Conservation (phyloP, 805 yeast genomes). For the Kodamaea neixiangensis region DNA sequence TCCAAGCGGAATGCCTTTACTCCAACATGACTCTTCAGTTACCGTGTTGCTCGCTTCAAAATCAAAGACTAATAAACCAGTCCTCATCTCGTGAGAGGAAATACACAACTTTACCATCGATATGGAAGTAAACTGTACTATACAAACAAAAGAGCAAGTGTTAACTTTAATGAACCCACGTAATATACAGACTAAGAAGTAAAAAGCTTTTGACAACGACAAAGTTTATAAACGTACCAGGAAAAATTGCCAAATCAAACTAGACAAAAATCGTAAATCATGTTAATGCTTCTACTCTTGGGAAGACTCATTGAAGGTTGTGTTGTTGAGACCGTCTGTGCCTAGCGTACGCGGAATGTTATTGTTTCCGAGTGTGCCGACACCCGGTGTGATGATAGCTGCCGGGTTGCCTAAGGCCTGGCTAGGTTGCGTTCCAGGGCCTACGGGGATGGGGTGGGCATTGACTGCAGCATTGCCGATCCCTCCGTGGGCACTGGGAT, state of each 20-base stretch:
- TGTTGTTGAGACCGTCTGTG: background rate
- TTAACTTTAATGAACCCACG: constrained; percentile 2
- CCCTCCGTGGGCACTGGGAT: constrained; percentile 3
- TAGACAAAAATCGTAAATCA: constrained; percentile 2
- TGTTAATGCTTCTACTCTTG: constrained; percentile 1
- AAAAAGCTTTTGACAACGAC: constrained; percentile 1
- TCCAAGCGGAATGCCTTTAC: no score
- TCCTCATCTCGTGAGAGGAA: no score
- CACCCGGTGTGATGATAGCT: background rate
- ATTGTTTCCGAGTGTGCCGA: constrained; percentile 2
- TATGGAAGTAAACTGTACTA: background rate
- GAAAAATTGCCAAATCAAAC: constrained; percentile 2
- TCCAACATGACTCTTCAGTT: no score
- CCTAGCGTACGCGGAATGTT: constrained; percentile 1
- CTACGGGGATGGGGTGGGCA: constrained; percentile 4
- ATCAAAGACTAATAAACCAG: no score
- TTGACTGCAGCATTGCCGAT: constrained; percentile 10
- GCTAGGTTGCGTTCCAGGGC: constrained; percentile 2
- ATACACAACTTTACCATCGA: background rate
- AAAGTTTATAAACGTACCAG: constrained; percentile 1
- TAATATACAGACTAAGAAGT: constrained; percentile 7
- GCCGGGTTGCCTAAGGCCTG: background rate
- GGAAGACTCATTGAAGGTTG: constrained; percentile 5
- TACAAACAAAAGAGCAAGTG: background rate
- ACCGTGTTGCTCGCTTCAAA: no score